A percentile compares a stretch with the other conserved stretches of the same genome.
Evolutionary conservation across 208 protist species (phyloP).

Genomic region (Trypanosoma boissoni): DNA sequence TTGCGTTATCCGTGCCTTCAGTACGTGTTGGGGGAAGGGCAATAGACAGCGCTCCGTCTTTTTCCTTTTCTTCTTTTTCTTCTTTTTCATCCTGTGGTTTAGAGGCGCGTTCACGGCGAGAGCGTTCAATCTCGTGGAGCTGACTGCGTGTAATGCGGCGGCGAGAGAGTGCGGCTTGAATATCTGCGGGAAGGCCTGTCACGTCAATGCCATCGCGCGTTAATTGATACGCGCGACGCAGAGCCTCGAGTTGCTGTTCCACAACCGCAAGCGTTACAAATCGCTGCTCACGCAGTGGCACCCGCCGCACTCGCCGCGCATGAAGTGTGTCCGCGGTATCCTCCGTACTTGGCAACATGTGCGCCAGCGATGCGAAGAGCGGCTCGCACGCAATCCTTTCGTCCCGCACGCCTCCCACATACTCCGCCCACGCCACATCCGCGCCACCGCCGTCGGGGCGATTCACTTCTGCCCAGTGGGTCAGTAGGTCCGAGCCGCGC

Average conservation of each 20-base stretch:
- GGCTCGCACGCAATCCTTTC: conserved; percentile 60
- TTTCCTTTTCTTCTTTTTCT: conserved; percentile 2
- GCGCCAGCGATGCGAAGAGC: conserved; percentile 60
- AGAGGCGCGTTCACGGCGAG: conserved; percentile 20
- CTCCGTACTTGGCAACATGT: conserved; percentile 30
- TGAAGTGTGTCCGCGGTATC: conserved; percentile 21
- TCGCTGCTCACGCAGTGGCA: conserved; percentile 15
- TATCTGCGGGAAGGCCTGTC: conserved; percentile 50
- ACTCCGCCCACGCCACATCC: conserved; percentile 67
- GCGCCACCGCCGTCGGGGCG: conserved; percentile 60
- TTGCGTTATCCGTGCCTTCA: conserved; percentile 24
- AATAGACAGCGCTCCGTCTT: neutral
- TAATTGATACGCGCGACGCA: conserved; percentile 40
- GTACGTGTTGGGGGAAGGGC: conserved; percentile 15
- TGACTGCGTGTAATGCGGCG: conserved; percentile 64
- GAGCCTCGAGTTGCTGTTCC: conserved; percentile 58
- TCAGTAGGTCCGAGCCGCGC: conserved; percentile 57
- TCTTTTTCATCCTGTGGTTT: conserved; percentile 17
- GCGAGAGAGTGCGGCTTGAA: conserved; percentile 62
- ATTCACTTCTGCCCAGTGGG: conserved; percentile 77
- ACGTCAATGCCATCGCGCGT: conserved; percentile 81
- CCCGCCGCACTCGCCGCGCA: neutral
- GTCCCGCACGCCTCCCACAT: conserved; percentile 44
- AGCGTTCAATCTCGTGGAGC: conserved; percentile 46
- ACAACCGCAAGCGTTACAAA: conserved; percentile 61